phyloP scores from a whole-genome alignment of 768 basidiomycete genomes.

The Exidia glandulosa region DNA sequence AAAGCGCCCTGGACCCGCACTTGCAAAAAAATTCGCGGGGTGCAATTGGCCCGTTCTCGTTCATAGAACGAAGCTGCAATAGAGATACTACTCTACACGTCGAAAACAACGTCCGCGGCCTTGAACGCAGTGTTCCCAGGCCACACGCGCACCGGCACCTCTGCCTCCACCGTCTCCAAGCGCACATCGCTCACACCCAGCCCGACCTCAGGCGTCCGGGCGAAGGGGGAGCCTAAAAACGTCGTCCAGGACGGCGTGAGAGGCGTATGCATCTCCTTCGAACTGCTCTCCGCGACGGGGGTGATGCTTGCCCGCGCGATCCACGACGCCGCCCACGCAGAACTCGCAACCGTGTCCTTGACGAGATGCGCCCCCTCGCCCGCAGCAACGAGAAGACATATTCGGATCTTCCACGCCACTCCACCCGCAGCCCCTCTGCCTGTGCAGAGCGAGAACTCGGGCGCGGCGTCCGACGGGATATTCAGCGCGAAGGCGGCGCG shows the following conservation, averaged over 20 bases:
- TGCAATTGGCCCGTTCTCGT: background rate
- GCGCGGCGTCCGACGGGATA: constrained; percentile 85
- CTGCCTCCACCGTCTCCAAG: constrained; percentile 88
- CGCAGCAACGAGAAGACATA: constrained; percentile 81
- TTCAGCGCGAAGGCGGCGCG: constrained; percentile 83
- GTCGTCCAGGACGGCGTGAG: background rate
- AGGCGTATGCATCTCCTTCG: background rate
- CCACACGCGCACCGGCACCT: constrained; percentile 81
- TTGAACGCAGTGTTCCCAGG: constrained; percentile 84
- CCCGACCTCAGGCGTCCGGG: constrained; percentile 22
- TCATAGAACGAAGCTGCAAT: too few relatives aligned
- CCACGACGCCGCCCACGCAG: constrained; percentile 64
- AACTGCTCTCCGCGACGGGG: constrained; percentile 24
- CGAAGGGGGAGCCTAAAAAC: background rate
- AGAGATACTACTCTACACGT: constrained; percentile 42
- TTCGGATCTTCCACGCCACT: constrained; percentile 78
- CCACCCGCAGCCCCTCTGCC: constrained; percentile 41
- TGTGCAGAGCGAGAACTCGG: constrained; percentile 57
- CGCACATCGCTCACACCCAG: constrained; percentile 53
- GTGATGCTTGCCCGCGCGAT: constrained; percentile 44
- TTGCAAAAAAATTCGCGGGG: too few relatives aligned
- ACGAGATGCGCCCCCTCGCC: constrained; percentile 26
- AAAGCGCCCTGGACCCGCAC: background rate
- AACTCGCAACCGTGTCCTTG: background rate
- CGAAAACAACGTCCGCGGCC: constrained; percentile 67